Evolutionary conservation across 345 rosid genomes (phyloP).

Genomic region (Salix caprea): DNA sequence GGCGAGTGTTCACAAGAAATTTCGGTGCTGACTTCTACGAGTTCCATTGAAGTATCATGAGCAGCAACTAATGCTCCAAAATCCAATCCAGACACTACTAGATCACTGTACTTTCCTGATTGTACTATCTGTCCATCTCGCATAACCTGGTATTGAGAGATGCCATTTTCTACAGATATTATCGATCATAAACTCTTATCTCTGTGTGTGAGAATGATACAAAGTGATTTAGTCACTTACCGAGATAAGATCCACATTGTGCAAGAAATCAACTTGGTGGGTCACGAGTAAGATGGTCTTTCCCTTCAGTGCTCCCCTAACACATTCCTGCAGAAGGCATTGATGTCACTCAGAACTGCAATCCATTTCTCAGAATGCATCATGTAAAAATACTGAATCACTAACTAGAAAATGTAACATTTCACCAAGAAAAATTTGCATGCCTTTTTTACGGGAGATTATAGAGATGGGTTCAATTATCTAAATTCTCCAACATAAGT

Average conservation of each 20-base stretch:
- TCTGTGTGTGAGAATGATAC: background rate
- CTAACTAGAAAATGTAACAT: background rate
- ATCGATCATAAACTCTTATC: background rate
- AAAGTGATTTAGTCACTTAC: constrained; percentile 26
- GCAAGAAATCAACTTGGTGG: constrained; percentile 95
- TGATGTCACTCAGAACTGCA: background rate
- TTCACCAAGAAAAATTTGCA: background rate
- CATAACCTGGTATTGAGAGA: constrained; percentile 57
- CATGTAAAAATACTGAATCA: background rate
- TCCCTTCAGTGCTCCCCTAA: constrained; percentile 75
- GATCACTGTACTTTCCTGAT: constrained; percentile 68
- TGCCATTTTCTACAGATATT: background rate
- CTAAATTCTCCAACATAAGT: background rate
- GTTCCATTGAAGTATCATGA: constrained; percentile 79
- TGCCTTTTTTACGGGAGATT: background rate
- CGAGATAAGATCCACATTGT: constrained; percentile 74
- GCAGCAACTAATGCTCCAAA: constrained; percentile 79
- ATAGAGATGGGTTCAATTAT: background rate
- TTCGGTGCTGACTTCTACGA: constrained; percentile 55
- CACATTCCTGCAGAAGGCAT: constrained; percentile 59
- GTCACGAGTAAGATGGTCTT: constrained; percentile 89
- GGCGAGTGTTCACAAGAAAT: constrained; percentile 35
- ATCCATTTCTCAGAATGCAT: background rate
- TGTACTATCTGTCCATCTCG: constrained; percentile 84
- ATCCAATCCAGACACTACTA: constrained; percentile 58